Evolutionary conservation across 257 asterid species (phyloP), one percentile per base, ranked within the genome.

Genomic region (Paulownia fortunei): DNA sequence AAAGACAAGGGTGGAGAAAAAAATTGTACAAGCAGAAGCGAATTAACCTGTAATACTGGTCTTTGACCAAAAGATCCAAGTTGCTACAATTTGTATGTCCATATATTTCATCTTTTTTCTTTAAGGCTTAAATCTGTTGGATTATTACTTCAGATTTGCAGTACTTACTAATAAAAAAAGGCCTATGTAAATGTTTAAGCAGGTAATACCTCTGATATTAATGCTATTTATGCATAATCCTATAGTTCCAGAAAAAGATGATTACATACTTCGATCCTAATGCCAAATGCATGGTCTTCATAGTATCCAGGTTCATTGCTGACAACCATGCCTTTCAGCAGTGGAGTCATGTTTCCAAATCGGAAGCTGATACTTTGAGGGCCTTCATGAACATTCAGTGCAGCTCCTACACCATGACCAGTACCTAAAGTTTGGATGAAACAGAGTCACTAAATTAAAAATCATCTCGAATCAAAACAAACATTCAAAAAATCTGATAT

Each of bases 351-450:
- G 84, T 96, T 96, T 79, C 98, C 97, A 84, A 89, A 96, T 69
- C 99, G 91, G 81, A 89, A 96, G 88, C 97, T 96, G 84, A 96
- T 96, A 80, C 99, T 92, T 77, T 96, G 99, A 81, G 99, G 99
- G 78, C 99, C 99, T 88, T 96, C 99, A 32, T 96, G 98, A 74
- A 96, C 98, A 86, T 96, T 96, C 66, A 93, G 85, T 21, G 99
- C 99, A 83, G 98, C 99, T 80, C 99, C 99, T 52, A 96, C 99
- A 65, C 99, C 98, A 73, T 96, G 99, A 74, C 99, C 99, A 41
- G 99, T 96, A 62, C 99, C 99, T 96, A 54, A 80, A 83, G 51
- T 64, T 63, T 32, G 72, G 58, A 76, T 42, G 70, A 36, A 69
- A 54, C 24, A 68, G 34, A 42, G 37, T 55, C 54, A 56, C 27